Evolutionary conservation across 129 eudicot genomes (phyloP).

Genomic region (Helichrysum umbraculigerum): DNA sequence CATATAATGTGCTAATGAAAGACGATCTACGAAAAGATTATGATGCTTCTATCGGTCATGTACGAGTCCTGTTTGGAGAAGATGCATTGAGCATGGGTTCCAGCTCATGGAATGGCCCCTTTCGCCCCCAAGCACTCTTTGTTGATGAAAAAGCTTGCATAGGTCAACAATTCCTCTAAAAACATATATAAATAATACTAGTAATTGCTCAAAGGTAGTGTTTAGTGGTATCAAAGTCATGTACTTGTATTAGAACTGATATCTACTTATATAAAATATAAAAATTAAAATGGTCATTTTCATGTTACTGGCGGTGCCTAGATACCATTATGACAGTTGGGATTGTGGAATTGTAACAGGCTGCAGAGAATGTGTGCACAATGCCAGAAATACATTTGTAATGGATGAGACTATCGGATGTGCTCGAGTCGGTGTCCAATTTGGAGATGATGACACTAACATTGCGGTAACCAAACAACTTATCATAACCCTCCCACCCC

Average conservation of each 20-base stretch:
- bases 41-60: slow-evolving; percentile 53
- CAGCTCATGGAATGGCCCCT: slow-evolving; percentile 76
- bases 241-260: not conserved
- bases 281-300: not conserved
- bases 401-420: slow-evolving; percentile 65
- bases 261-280: not conserved
- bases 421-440: slow-evolving; percentile 64
- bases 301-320: not conserved
- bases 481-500: too few relatives aligned
- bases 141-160: slow-evolving; percentile 75
- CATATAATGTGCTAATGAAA: slow-evolving; percentile 59
- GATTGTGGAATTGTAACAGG: slow-evolving; percentile 39
- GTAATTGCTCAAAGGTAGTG: not conserved
- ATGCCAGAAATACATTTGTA: slow-evolving; percentile 51
- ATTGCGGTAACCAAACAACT: slow-evolving; percentile 44
- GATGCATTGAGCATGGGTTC: slow-evolving; percentile 38
- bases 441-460: slow-evolving; percentile 53
- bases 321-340: slow-evolving; percentile 2
- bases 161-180: slow-evolving; percentile 35
- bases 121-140: slow-evolving; percentile 64
- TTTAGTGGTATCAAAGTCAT: slow-evolving; percentile 12
- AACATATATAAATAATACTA: not conserved
- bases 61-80: slow-evolving; percentile 26
- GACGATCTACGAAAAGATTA: slow-evolving; percentile 59
- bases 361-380: slow-evolving; percentile 68